Conservation (phyloP, 306 rosid species). For the Delonix regia region DNA sequence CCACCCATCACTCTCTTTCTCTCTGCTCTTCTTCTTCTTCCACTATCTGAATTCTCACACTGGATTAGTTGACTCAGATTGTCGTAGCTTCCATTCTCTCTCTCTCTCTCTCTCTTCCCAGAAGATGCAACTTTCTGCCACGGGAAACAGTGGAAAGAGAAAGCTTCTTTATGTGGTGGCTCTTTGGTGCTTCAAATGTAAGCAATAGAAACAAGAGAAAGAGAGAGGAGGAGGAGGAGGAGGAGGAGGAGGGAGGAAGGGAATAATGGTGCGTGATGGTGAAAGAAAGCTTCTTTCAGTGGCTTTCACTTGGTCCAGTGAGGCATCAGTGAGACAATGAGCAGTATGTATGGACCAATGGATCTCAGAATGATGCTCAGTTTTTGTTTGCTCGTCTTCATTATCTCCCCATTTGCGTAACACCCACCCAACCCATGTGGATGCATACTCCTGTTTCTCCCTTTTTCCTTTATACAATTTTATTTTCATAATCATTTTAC, state of each 20-base stretch:
- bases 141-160: conserved; percentile 40
- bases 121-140: conserved; percentile 45
- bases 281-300: conserved; percentile 30
- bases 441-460: background rate
- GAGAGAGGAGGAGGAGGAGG: no score
- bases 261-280: background rate
- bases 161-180: conserved; percentile 12
- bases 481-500: background rate
- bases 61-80: conserved; percentile 40
- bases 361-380: conserved; percentile 21
- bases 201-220: background rate
- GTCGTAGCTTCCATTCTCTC: conserved; percentile 32
- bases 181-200: background rate
- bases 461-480: background rate
- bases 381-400: background rate
- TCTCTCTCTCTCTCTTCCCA: conserved; percentile 27
- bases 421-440: background rate
- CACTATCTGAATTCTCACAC: conserved; percentile 3
- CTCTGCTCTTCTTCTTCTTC: background rate
- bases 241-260: no score
- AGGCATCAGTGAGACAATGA: background rate
- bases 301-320: background rate
- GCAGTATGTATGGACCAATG: conserved; percentile 22
- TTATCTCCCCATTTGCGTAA: background rate
- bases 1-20: conserved; percentile 71